These are phyloP conservation scores for Lolium perenne DNA, from an alignment of 176 grass and related monocot species.

Conservation along the genomic window DNA sequence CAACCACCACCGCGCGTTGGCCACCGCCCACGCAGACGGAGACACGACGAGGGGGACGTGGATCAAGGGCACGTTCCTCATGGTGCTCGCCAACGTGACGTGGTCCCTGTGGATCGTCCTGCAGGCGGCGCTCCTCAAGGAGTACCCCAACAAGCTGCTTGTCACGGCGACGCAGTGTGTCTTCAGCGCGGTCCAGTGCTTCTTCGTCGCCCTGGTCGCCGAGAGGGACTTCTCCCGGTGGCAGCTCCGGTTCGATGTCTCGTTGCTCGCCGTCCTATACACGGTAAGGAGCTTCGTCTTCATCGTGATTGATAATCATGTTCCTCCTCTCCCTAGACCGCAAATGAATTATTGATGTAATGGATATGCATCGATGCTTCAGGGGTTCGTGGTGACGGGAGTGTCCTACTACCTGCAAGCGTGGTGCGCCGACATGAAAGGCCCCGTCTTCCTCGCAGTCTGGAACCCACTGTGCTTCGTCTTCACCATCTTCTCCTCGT, in stretches of 20 bases:
- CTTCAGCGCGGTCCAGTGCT: slow-evolving; percentile 57
- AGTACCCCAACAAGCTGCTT: slow-evolving; percentile 66
- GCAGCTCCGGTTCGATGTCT: slow-evolving; percentile 52
- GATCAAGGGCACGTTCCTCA: slow-evolving; percentile 67
- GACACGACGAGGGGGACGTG: slow-evolving; percentile 32
- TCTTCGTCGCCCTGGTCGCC: slow-evolving; percentile 37
- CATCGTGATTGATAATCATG: neutral
- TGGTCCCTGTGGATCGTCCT: slow-evolving; percentile 76
- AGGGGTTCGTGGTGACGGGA: slow-evolving; percentile 54
- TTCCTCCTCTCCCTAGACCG: neutral
- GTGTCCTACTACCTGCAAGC: slow-evolving; percentile 68
- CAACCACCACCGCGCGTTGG: slow-evolving; percentile 50
- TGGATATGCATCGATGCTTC: neutral
- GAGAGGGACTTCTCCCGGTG: slow-evolving; percentile 66
- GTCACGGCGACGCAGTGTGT: slow-evolving; percentile 51
- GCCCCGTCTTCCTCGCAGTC: slow-evolving; percentile 56
- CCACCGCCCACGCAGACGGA: neutral
- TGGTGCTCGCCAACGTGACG: slow-evolving; percentile 54
- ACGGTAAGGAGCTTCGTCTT: neutral
- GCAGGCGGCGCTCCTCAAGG: slow-evolving; percentile 63
- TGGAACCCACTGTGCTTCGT: slow-evolving; percentile 49
- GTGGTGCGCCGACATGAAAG: slow-evolving; percentile 56
- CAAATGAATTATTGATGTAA: neutral
- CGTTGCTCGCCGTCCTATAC: slow-evolving; percentile 56
- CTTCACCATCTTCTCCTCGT: slow-evolving; percentile 52